phyloP scores from a whole-genome alignment of 208 protist genomes.

The Acanthamoeba healyi region DNA sequence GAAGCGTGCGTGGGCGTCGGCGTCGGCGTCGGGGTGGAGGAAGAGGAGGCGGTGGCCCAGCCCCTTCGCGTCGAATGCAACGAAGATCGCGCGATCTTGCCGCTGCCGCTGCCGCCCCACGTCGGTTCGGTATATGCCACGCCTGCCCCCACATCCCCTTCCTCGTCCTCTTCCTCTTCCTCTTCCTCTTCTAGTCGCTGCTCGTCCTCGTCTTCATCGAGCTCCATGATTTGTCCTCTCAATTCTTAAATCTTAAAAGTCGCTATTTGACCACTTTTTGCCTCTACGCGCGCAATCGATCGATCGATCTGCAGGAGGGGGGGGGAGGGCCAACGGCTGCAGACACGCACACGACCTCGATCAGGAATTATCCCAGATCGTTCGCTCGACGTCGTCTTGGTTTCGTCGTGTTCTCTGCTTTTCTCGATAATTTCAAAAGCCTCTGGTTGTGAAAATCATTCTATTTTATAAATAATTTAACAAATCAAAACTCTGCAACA shows the following conservation, averaged over 20 bases:
- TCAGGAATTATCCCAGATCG: neutral
- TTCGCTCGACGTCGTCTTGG: neutral
- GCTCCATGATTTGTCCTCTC: neutral
- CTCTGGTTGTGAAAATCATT: too few species aligned
- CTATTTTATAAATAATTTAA: too few species aligned
- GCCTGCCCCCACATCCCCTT: neutral
- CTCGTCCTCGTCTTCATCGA: neutral
- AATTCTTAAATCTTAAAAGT: neutral
- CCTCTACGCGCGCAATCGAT: neutral
- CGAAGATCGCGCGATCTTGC: neutral
- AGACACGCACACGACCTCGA: neutral
- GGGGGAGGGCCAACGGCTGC: too few species aligned
- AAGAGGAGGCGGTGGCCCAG: neutral
- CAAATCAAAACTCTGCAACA: neutral
- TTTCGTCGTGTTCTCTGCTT: neutral
- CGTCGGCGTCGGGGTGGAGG: too few species aligned
- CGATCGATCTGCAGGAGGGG: too few species aligned
- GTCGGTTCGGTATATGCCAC: neutral
- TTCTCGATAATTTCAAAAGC: neutral
- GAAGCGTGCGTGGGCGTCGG: too few species aligned
- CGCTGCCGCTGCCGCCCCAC: conserved; percentile 1
- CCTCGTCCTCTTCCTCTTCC: neutral
- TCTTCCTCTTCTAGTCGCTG: neutral
- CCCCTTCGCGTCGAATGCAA: neutral
- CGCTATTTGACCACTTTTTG: neutral